phyloP scores from a whole-genome alignment of 352 stramenopile species.

The Globisporangium apiculatum region DNA sequence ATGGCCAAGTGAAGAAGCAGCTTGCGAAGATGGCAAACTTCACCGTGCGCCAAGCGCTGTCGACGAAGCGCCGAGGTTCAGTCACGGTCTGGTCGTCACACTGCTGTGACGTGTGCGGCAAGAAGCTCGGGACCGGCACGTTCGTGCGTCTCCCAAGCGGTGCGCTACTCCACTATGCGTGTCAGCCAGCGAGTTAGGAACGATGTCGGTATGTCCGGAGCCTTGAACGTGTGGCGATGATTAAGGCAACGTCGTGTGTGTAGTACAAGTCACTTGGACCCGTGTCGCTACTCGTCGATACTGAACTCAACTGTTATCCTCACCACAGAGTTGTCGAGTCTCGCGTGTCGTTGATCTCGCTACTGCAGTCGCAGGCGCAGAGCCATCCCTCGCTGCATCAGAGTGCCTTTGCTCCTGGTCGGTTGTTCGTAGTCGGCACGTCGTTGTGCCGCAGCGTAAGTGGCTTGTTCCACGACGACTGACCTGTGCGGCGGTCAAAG shows the following conservation, averaged over 20 bases:
- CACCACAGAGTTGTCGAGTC: not conserved
- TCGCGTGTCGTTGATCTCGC: not conserved
- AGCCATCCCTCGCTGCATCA: too few species aligned
- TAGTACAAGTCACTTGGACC: too few species aligned
- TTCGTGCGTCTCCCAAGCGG: slow-evolving; percentile 61
- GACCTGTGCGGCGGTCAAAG: slow-evolving; percentile 66
- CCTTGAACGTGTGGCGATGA: too few species aligned
- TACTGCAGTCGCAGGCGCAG: too few species aligned
- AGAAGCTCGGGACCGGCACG: slow-evolving; percentile 59
- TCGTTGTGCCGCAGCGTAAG: slow-evolving; percentile 43
- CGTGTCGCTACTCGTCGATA: too few species aligned
- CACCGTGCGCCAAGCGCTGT: slow-evolving; percentile 58
- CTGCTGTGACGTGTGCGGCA: slow-evolving; percentile 60
- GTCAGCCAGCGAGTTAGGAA: slow-evolving; percentile 30
- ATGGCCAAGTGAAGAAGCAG: slow-evolving; percentile 81
- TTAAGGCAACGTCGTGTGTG: too few species aligned
- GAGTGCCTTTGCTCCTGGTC: not conserved
- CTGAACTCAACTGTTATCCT: too few species aligned
- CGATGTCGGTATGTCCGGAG: too few species aligned
- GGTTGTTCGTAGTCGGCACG: slow-evolving; percentile 3
- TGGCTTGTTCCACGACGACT: slow-evolving; percentile 76
- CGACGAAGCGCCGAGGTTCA: slow-evolving; percentile 52
- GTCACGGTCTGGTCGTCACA: slow-evolving; percentile 76
- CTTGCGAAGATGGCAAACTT: slow-evolving; percentile 88
- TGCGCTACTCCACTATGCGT: slow-evolving; percentile 68